Percentiles rank a stretch among this genome's conserved stretches.
Conservation (phyloP, 768 basidiomycete species). For the Naematelia aurantialba region DNA sequence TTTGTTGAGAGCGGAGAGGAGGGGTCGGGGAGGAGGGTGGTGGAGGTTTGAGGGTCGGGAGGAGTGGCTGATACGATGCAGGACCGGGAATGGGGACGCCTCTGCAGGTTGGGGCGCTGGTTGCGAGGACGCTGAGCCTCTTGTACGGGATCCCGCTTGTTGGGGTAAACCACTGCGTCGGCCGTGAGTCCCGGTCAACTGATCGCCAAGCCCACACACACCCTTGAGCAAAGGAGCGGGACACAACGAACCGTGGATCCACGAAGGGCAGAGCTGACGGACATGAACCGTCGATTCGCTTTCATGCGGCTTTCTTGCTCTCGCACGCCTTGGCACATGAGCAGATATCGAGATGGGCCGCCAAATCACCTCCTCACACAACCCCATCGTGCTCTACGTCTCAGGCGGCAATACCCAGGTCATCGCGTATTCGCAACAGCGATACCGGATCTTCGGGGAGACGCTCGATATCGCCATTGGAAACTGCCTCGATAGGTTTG, state of each 20-base stretch:
- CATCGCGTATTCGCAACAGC: conserved; percentile 94
- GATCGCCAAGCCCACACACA: too few species aligned
- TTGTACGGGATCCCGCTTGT: conserved; percentile 86
- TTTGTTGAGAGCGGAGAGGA: background rate
- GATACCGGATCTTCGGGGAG: conserved; percentile 97
- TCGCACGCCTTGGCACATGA: too few species aligned
- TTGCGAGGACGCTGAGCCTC: conserved; percentile 84
- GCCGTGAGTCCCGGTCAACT: too few species aligned
- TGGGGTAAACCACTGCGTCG: conserved; percentile 98
- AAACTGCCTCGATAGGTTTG: conserved; percentile 96
- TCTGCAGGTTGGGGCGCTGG: conserved; percentile 86
- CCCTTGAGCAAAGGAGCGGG: too few species aligned
- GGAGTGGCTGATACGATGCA: conserved; percentile 51
- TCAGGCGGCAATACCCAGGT: conserved; percentile 99
- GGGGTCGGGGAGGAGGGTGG: background rate
- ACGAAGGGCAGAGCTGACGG: too few species aligned
- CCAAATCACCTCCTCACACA: conserved; percentile 85
- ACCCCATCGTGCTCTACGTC: conserved; percentile 95
- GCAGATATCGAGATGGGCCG: conserved; percentile 98
- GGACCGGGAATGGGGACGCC: conserved; percentile 99
- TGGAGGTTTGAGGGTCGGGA: background rate
- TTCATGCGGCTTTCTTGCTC: background rate
- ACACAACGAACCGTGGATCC: too few species aligned
- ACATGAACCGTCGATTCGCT: too few species aligned
- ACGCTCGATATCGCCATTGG: conserved; percentile 99